Conservation (phyloP, 129 eudicot species). For the Heracleum sosnowskyi region DNA sequence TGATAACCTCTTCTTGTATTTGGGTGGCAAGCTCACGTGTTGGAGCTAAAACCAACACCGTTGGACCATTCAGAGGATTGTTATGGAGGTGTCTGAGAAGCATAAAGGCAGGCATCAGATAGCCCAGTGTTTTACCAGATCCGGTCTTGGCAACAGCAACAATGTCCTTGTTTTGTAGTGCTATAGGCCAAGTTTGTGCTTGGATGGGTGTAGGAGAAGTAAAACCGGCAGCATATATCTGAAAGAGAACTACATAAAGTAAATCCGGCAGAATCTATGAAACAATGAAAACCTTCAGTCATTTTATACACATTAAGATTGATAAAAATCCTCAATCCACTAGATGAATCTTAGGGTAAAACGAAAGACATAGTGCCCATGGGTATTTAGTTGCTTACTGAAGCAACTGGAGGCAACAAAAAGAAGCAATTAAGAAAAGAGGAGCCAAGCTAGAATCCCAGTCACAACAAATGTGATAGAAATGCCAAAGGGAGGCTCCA, state of each 20-base stretch:
- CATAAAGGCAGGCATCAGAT: constrained; percentile 84
- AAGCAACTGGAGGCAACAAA: constrained; percentile 96
- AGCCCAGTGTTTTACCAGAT: constrained; percentile 95
- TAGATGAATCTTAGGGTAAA: neutral
- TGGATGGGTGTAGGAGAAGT: constrained; percentile 86
- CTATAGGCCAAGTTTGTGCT: constrained; percentile 98
- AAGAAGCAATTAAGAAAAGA: constrained; percentile 62
- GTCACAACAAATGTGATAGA: constrained; percentile 63
- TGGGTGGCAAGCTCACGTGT: constrained; percentile 98
- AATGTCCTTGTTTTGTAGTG: constrained; percentile 75
- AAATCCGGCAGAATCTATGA: neutral
- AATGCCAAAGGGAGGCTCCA: constrained; percentile 61
- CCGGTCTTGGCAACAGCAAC: constrained; percentile 99
- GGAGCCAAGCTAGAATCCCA: constrained; percentile 70
- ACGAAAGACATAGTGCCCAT: constrained; percentile 29
- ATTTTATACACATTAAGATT: neutral
- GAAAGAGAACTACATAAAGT: constrained; percentile 29
- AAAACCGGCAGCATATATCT: constrained; percentile 78
- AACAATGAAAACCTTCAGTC: neutral
- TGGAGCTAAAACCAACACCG: constrained; percentile 86
- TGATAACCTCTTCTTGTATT: constrained; percentile 86
- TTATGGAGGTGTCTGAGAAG: constrained; percentile 54
- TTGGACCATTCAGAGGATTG: constrained; percentile 81
- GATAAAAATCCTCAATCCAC: neutral
- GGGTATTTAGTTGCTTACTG: constrained; percentile 91